Percentiles rank a stretch among this genome's conserved stretches.
Conservation (phyloP, 139 green algal genomes). For the Trebouxia sp. region DNA sequence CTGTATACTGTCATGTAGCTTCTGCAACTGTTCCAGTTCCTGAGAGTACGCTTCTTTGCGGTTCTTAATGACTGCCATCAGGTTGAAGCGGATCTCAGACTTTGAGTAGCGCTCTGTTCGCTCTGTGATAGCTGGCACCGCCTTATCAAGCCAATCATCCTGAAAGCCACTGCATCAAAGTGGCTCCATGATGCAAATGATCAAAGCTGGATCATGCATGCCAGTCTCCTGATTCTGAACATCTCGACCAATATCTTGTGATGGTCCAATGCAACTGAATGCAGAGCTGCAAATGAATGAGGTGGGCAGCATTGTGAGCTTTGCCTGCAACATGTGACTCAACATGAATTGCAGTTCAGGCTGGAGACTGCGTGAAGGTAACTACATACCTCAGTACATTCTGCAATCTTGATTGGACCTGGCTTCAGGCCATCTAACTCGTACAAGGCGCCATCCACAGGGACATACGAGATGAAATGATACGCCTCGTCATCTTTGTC, state of each 20-base stretch:
- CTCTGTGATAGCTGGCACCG: conserved; percentile 45
- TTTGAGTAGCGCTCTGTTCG: conserved; percentile 88
- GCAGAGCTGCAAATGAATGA: too few species aligned
- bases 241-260: too few species aligned
- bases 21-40: conserved; percentile 31
- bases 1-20: conserved; percentile 32
- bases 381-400: conserved; percentile 42
- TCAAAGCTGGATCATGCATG: too few species aligned
- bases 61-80: conserved; percentile 92
- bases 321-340: not conserved
- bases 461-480: conserved; percentile 89
- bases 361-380: not conserved
- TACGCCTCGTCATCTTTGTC: conserved; percentile 71
- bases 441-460: conserved; percentile 79
- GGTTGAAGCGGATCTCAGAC: conserved; percentile 96
- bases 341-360: not conserved
- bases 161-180: conserved; percentile 29
- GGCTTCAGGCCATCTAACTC: conserved; percentile 97
- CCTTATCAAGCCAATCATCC: conserved; percentile 79
- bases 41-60: conserved; percentile 25
- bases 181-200: too few species aligned
- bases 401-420: conserved; percentile 84
- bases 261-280: too few species aligned
- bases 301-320: too few species aligned
- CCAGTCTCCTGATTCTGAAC: too few species aligned